Evolutionary conservation across 352 stramenopile species (phyloP), one percentile per base, ranked within the genome.

Genomic region (Pythium aristosporum): DNA sequence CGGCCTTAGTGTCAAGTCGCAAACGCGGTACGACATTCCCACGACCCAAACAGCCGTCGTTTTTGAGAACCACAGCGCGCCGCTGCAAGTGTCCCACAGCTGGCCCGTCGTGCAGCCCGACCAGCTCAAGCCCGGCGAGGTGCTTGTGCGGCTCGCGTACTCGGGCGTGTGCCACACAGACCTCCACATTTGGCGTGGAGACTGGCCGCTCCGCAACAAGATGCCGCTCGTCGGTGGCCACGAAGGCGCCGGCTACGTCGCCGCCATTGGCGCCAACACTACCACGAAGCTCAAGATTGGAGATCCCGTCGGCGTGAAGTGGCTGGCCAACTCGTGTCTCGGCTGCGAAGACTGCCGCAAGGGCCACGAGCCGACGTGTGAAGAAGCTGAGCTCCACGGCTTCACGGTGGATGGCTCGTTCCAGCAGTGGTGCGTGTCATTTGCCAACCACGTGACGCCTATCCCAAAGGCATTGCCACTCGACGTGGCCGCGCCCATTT

Each of bases 371-470:
- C 70, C 71, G 8, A 80, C 67, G 10, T 87, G 76, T 42, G 57
- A 57, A 0, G 51, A 67, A 0, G 73, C 69, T 4, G 61, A 70
- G 10, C 28, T 79, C 4, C 74, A 80, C 55, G 74, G 75, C n/a
- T 68, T 79, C 46, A 77, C 67, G 2, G 61, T 71, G 1, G 64
- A 76, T 21, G 72, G 67, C 18, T 81, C 89, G 21, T 91, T 89
- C 60, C 68, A 76, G 55, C 69, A 84, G 51, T 82, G 72, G 76
- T 82, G 71, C 42, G 85, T 91, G 28, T 91, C 85, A 20, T 97
- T 91, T 60, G 76, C 73, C 0, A 69, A 90, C 55, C 72, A 79
- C 56, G 87, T 96, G 61, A 88, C 87, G 3, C 77, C 79, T 18
- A 79, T 95, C 68, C 85, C 86, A 3, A 66, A 82, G 16, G 74